Conservation (phyloP, 176 grass and related monocot genomes). For the Thinopyrum elongatum region DNA sequence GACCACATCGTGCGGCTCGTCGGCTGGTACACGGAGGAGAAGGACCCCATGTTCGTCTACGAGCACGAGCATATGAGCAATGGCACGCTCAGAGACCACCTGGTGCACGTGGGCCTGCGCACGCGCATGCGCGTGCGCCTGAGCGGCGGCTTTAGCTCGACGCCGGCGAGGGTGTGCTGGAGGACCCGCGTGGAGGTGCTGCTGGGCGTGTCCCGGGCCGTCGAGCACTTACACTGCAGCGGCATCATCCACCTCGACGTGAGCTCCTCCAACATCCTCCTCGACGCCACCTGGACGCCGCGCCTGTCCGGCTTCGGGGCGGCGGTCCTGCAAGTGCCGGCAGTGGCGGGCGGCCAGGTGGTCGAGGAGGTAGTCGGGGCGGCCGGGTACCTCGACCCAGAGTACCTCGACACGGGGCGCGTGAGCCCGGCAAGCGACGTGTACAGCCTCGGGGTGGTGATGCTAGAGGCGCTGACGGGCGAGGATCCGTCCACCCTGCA, state of each 20-base stretch:
- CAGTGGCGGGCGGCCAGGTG: background rate
- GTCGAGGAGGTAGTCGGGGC: background rate
- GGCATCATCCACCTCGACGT: background rate
- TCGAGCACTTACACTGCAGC: background rate
- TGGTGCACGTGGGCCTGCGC: background rate
- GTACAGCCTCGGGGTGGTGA: slow-evolving; percentile 72
- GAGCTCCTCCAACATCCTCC: background rate
- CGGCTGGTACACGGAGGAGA: background rate
- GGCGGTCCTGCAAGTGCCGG: background rate
- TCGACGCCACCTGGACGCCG: background rate
- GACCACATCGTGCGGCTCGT: background rate
- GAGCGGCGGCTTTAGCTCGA: background rate
- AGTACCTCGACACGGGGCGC: background rate
- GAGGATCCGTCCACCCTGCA: too few species aligned
- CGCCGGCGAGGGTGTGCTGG: background rate
- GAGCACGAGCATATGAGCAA: background rate
- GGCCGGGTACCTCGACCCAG: background rate
- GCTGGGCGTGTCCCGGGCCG: background rate
- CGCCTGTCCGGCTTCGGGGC: background rate
- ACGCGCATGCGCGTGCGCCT: too few species aligned
- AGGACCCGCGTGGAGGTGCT: background rate
- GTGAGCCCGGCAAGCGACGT: slow-evolving; percentile 39
- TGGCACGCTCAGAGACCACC: background rate
- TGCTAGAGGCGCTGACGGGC: slow-evolving; percentile 41
- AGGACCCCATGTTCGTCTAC: background rate